A percentile compares a stretch with the other conserved stretches of the same genome.
Conservation (phyloP, 2,329 filamentous ascomycete genomes). For the Botrytis cinerea region DNA sequence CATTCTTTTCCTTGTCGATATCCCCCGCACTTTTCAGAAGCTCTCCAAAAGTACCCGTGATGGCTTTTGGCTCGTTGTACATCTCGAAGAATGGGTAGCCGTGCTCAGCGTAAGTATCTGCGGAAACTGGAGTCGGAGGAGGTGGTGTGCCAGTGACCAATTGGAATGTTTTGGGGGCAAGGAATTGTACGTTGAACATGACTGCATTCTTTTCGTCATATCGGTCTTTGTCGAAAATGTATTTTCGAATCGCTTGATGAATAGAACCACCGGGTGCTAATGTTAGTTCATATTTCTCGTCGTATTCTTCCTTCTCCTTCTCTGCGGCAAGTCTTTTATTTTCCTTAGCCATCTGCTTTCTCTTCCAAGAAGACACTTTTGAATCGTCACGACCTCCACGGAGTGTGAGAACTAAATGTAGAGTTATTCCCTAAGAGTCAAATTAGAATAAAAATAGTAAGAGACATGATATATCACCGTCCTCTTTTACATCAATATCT, state of each 20-base stretch:
- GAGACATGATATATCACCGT: not conserved
- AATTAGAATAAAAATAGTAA: not conserved
- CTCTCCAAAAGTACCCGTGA: not conserved
- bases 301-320: not conserved
- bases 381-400: not conserved
- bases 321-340: not conserved
- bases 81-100: slow-evolving; percentile 19
- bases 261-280: slow-evolving; percentile 10
- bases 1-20: not conserved
- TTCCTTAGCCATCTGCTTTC: too few relatives aligned
- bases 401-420: not conserved
- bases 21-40: not conserved
- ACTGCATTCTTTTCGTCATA: slow-evolving; percentile 14
- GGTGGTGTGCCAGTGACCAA: slow-evolving; percentile 3
- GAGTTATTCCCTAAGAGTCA: not conserved
- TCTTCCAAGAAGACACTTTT: not conserved
- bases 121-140: slow-evolving; percentile 3
- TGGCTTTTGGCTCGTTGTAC: slow-evolving; percentile 7
- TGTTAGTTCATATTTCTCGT: not conserved
- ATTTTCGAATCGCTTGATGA: slow-evolving; percentile 13
- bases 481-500: not conserved
- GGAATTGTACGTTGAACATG: slow-evolving; percentile 15
- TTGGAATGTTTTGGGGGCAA: slow-evolving; percentile 12
- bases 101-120: not conserved
- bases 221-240: not conserved